These are phyloP conservation scores for Magnusiomyces clavatus DNA, from an alignment of 1,139 yeast species.

Conservation along the genomic window DNA sequence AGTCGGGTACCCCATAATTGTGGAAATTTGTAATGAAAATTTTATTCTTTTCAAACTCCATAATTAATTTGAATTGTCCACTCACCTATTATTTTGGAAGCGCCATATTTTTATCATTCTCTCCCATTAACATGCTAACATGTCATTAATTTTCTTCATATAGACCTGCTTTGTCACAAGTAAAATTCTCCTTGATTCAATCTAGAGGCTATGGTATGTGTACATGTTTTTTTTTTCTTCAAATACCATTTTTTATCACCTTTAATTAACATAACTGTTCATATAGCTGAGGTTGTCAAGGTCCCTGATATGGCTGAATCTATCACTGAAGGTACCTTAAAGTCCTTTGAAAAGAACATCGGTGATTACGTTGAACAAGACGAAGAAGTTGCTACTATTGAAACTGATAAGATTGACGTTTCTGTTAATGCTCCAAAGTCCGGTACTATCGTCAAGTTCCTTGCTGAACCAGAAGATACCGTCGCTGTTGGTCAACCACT, in stretches of 20 bases:
- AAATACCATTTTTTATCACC: not conserved
- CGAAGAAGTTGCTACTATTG: constrained; percentile 93
- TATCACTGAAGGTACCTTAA: constrained; percentile 91
- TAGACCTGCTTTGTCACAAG: not conserved
- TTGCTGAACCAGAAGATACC: constrained; percentile 82
- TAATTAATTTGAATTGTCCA: not conserved
- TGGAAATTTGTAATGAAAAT: no score
- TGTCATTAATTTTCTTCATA: no score
- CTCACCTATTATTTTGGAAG: not conserved
- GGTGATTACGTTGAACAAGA: constrained; percentile 87
- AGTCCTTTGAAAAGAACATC: constrained; percentile 59
- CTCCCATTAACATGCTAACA: no score
- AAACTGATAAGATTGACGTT: constrained; percentile 96
- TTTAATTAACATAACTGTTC: not conserved
- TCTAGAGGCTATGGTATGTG: constrained; percentile 12
- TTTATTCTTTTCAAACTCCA: no score
- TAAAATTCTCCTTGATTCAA: constrained; percentile 8
- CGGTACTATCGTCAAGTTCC: constrained; percentile 81
- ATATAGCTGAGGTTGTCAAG: constrained; percentile 42
- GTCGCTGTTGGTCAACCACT: constrained; percentile 95
- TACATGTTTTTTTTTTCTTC: not conserved
- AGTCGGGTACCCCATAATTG: no score
- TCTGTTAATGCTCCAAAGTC: constrained; percentile 92
- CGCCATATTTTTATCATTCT: constrained; percentile 9
- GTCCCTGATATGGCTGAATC: constrained; percentile 99